Evolutionary conservation across 495 filamentous ascomycete species (phyloP).

Genomic region (Neurospora sublineolata): DNA sequence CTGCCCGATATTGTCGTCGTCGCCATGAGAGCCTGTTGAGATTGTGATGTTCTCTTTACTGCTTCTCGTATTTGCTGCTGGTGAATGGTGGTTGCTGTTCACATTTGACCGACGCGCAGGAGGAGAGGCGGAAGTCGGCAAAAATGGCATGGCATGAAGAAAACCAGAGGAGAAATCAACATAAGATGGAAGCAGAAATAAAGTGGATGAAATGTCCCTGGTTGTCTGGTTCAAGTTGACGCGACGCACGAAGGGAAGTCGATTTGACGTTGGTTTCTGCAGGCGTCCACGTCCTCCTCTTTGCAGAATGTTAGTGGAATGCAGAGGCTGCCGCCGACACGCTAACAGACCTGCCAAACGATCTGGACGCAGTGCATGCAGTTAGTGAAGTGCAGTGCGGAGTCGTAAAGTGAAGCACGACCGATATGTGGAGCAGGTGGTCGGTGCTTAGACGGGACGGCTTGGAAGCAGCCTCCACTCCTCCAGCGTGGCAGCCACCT

Average conservation of each 20-base stretch:
- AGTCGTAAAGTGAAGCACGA: background rate
- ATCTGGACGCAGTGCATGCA: background rate
- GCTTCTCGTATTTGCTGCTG: background rate
- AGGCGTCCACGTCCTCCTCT: background rate
- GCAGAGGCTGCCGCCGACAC: background rate
- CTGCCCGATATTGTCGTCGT: background rate
- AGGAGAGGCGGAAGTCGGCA: background rate
- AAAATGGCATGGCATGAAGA: background rate
- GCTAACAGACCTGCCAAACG: background rate
- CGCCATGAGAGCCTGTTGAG: background rate
- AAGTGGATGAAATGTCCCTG: background rate
- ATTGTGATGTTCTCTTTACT: background rate
- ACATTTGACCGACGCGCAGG: background rate
- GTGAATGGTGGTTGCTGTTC: background rate
- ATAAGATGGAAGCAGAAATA: background rate
- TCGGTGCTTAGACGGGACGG: background rate
- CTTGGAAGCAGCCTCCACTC: background rate
- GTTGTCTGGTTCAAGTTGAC: background rate
- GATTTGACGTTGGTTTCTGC: background rate
- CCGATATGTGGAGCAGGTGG: background rate
- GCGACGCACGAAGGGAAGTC: background rate
- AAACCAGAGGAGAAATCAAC: background rate
- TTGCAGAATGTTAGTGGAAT: background rate
- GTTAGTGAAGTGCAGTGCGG: background rate
- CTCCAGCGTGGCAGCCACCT: background rate